Base-by-base conservation (phyloP, 176 grass and related monocot genomes). In the Rhynchospora pubera region DNA sequence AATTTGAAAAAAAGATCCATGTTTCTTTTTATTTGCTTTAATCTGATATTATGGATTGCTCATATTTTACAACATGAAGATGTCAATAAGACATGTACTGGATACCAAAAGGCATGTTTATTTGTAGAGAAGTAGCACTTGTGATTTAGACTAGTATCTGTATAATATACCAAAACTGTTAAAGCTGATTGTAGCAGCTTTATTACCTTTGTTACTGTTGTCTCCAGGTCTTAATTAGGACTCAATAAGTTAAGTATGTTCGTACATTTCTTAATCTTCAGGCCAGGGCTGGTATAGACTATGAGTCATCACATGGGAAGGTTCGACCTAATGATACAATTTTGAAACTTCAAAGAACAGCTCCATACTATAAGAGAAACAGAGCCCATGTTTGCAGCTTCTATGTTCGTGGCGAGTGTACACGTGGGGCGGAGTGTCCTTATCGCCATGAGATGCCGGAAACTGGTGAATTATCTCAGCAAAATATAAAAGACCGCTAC, bases 391-490 rank as follows among this genome's bases (percentile, higher is more conserved):
- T 99, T 62, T 99, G 96, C 63, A 99, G 96, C 85, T 99, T 99
- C 84, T 99, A 58, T 91, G 89, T 88, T 59, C 90, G 96, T 44
- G 96, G 96, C 70, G 96, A 99, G 89, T 99, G 96, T 85, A 95
- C 96, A 26, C 88, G 96, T 77, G 96, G 96, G 21, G 92, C 92
- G 53, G 92, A 99, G 87, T 99, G 96, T 66, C 96, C 96, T 24
- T 95, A 99, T 77, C 90, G 96, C 7, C 96, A 95, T 82, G 96
- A 99, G 89, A 99, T 99, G 96, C 96, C 96, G 87, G 96, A 93
- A 88, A 99, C 92, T 12, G 96, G 96, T 26, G 96, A 99, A 84
- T 84, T 99, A 79, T 93, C 96, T 83, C 92, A 99, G 79, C 96
- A 99, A 85, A 99, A 99, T 52, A 99, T 99, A 28, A 99, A 99